phyloP scores from a whole-genome alignment of 441 rosid genomes.

The Hypseocharis bilobata region DNA sequence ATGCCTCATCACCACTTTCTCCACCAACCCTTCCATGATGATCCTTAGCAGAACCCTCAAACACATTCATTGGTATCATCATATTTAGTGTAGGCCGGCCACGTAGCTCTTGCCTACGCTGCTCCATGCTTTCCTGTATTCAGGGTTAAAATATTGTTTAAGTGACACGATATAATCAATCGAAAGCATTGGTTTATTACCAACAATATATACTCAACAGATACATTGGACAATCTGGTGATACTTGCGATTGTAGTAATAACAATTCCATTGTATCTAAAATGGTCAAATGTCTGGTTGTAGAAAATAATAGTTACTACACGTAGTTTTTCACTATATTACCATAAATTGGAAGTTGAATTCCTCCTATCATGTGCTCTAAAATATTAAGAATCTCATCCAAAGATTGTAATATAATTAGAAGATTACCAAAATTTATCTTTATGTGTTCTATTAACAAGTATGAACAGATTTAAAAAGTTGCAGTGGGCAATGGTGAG shows the following conservation, averaged over 20 bases:
- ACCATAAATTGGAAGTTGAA: background rate
- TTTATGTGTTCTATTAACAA: too few relatives aligned
- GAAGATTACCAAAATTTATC: too few relatives aligned
- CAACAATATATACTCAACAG: background rate
- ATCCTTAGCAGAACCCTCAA: slow-evolving; percentile 79
- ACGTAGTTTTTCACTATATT: background rate
- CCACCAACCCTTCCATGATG: slow-evolving; percentile 63
- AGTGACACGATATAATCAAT: background rate
- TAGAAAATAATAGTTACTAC: too few relatives aligned
- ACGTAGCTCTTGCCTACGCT: slow-evolving; percentile 74
- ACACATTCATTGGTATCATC: slow-evolving; percentile 85
- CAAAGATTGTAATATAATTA: background rate
- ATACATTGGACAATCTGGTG: background rate
- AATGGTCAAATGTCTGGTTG: too few relatives aligned
- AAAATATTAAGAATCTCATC: background rate
- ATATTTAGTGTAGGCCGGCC: slow-evolving; percentile 82
- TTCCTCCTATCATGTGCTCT: background rate
- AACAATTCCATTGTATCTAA: too few relatives aligned
- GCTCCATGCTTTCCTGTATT: slow-evolving; percentile 96
- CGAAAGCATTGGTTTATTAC: background rate
- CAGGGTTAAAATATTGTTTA: slow-evolving; percentile 5
- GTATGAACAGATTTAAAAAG: background rate
- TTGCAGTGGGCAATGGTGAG: background rate
- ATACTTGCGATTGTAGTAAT: too few relatives aligned
- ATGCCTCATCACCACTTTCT: slow-evolving; percentile 76